Evolutionary conservation across 108 stramenopile genomes (phyloP), one percentile per base, ranked within the genome.

Genomic region (Cyclotella distinguenda): DNA sequence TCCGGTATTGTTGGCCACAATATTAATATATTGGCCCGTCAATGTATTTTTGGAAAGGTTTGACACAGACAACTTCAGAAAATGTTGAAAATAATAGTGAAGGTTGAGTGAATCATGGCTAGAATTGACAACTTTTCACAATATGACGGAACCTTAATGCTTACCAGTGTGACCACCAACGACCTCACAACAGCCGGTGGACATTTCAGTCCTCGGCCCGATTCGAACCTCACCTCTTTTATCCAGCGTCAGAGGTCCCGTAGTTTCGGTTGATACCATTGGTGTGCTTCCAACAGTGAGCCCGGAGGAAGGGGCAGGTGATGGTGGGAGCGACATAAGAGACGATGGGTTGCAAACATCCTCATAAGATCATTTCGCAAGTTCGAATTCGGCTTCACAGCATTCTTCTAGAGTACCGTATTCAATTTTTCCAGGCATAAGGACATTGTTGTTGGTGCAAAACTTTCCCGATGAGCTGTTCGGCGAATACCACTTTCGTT

Each of bases 181-280:
- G n/a, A n/a, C n/a, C n/a, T n/a, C n/a, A n/a, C n/a, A n/a, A n/a
- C n/a, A n/a, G n/a, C n/a, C n/a, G n/a, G n/a, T n/a, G n/a, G n/a
- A n/a, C n/a, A n/a, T n/a, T n/a, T 42, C 32, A 15, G n/a, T 6
- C 52, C 52, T 8, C 15, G 22, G 6, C 26, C 28, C 22, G 32
- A 26, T 23, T 53, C 35, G 11, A 21, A 15, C 26, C 22, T 16
- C 40, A 38, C 15, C 5, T 16, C 54, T 21, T 40, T 25, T 27
- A 10, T 25, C 19, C 8, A 16, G 4, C 5, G 67, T 68, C 3
- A 57, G 67, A 39, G 67, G 67, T 13, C 47, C 57, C 16, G 67
- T 68, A 31, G 47, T 59, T 18, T 59, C 56, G 27, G 58, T 68
- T 16, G 57, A 68, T 21, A 68, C 67, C 13, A 57, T 68, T 4